Evolutionary conservation across 495 filamentous ascomycete species (phyloP).

Genomic region (Penicillium longicatenatum): DNA sequence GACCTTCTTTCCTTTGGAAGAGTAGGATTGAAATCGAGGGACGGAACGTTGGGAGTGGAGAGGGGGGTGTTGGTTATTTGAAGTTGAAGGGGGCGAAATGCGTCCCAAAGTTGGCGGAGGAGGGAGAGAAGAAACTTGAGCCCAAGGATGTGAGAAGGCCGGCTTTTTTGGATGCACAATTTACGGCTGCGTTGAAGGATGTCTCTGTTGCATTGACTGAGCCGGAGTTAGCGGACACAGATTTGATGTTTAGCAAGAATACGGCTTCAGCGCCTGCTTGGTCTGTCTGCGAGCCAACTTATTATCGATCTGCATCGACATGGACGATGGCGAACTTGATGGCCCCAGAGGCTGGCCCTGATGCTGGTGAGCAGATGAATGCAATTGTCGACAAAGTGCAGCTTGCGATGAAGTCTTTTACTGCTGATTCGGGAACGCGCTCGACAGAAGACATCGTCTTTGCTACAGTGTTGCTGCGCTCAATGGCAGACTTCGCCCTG

Average conservation of each 20-base stretch:
- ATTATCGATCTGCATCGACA: slow-evolving; percentile 25
- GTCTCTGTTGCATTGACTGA: slow-evolving; percentile 9
- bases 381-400: slow-evolving; percentile 42
- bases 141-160: slow-evolving; percentile 43
- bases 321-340: slow-evolving; percentile 50
- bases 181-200: slow-evolving; percentile 34
- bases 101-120: slow-evolving; percentile 50
- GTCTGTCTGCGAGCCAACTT: slow-evolving; percentile 15
- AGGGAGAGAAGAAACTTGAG: slow-evolving; percentile 37
- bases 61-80: slow-evolving; percentile 71
- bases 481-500: slow-evolving; percentile 73
- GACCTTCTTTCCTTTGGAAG: slow-evolving; percentile 71
- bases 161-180: slow-evolving; percentile 46
- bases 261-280: slow-evolving; percentile 12
- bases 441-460: slow-evolving; percentile 64
- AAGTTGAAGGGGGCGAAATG: slow-evolving; percentile 59
- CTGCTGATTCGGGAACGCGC: slow-evolving; percentile 19
- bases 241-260: background rate
- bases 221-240: background rate
- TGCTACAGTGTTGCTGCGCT: slow-evolving; percentile 73
- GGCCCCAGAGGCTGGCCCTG: slow-evolving; percentile 41
- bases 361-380: slow-evolving; percentile 46
- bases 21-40: slow-evolving; percentile 65
- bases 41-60: slow-evolving; percentile 58
- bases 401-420: slow-evolving; percentile 26